A percentile compares a stretch with the other conserved stretches of the same genome.
Conservation (phyloP, 1,284 basidiomycete genomes). For the Wallemia ichthyophaga region DNA sequence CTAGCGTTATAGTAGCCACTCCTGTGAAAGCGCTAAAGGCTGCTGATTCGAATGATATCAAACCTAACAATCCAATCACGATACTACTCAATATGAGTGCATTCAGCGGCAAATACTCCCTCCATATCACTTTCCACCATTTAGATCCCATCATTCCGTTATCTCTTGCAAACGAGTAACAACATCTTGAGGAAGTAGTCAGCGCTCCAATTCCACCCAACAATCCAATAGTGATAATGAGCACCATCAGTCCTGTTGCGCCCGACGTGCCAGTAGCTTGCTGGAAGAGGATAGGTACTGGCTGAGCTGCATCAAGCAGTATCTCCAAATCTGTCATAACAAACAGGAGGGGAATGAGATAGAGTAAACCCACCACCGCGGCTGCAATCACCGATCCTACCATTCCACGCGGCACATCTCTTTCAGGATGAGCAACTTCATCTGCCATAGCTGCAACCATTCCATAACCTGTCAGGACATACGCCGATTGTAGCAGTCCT, state of each 20-base stretch:
- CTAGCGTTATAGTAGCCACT: background rate
- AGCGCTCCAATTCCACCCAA: background rate
- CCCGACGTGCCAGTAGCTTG: background rate
- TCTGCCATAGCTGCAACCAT: background rate
- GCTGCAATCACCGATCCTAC: background rate
- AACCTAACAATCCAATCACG: background rate
- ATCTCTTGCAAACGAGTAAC: background rate
- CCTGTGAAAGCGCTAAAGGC: background rate
- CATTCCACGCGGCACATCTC: background rate
- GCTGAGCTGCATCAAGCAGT: background rate
- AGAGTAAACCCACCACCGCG: background rate
- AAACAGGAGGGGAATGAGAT: background rate
- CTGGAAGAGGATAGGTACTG: background rate
- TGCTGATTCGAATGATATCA: background rate
- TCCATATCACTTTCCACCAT: background rate
- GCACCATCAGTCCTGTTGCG: background rate
- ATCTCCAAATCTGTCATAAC: background rate
- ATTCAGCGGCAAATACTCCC: background rate
- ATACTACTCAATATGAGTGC: background rate
- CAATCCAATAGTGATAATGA: background rate
- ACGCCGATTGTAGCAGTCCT: background rate
- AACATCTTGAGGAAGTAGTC: background rate
- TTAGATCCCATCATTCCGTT: background rate
- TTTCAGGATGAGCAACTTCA: background rate
- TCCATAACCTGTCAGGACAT: background rate